Conservation (phyloP, 2,329 filamentous ascomycete genomes). For the Escovopsis sp. region DNA sequence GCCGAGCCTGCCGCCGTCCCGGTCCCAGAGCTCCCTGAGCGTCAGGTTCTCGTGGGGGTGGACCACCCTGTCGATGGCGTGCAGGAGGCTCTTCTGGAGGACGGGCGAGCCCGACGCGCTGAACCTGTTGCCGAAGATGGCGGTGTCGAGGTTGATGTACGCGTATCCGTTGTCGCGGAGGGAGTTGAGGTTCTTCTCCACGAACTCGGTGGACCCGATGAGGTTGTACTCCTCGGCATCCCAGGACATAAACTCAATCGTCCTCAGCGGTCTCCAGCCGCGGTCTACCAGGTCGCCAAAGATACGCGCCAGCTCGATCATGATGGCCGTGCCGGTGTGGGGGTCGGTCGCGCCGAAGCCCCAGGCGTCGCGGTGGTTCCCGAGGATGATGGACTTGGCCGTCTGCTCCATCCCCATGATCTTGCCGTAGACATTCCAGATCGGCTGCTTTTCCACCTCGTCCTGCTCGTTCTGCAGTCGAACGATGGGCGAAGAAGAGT, state of each 20-base stretch:
- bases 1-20: constrained; percentile 43
- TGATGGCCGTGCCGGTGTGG: constrained; percentile 75
- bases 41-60: constrained; percentile 62
- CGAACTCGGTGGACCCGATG: constrained; percentile 86
- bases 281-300: constrained; percentile 62
- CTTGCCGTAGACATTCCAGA: constrained; percentile 82
- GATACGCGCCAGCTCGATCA: constrained; percentile 77
- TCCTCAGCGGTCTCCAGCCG: constrained; percentile 85
- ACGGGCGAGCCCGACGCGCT: constrained; percentile 68
- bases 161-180: constrained; percentile 64
- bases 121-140: constrained; percentile 61
- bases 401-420: constrained; percentile 74
- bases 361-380: constrained; percentile 89
- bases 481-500: constrained; percentile 58
- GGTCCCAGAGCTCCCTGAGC: constrained; percentile 63
- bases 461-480: constrained; percentile 78
- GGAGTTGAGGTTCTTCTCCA: constrained; percentile 65
- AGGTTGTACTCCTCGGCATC: constrained; percentile 88
- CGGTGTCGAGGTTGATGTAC: constrained; percentile 84
- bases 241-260: constrained; percentile 95
- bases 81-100: constrained; percentile 56
- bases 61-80: constrained; percentile 57
- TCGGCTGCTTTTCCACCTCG: constrained; percentile 64
- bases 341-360: constrained; percentile 77
- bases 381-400: constrained; percentile 74